Evolutionary conservation across 768 basidiomycete species (phyloP), one percentile per base, ranked within the genome.

Genomic region (Russula olivacea): DNA sequence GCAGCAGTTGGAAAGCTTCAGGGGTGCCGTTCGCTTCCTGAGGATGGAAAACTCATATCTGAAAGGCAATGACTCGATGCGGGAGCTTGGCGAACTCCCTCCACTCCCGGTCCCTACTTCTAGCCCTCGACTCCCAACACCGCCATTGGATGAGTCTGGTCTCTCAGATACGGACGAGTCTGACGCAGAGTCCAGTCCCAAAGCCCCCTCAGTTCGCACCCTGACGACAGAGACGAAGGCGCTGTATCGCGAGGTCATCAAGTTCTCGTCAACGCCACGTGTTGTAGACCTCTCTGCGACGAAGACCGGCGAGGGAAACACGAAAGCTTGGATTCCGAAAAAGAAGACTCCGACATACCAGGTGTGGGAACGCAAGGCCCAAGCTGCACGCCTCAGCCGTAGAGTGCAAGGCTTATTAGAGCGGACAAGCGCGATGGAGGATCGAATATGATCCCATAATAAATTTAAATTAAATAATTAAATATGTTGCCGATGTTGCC

Each of bases 41-140:
- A 86, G 95, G 25, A 86, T 81, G 40, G 95, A 98, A 74, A 98
- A 98, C 72, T 83, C 91, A 2, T 93, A 91, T 71, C 86, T 98
- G 75, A 94, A 90, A 71, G 92, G 93, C 2, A 91, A 93, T 73
- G 93, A 95, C 69, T 81, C 98, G 0, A 83, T 98, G 62, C 81
- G 82, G 56, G 90, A 93, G 68, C 86, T 98, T 59, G 83, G 88
- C 66, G 71, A 84, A 7, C 79, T 98, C 0, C 89, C 89, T 19
- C 77, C 78, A 0, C 82, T 91, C n/a, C 77, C 81, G 4, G 77
- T 77, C n/a, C 77, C 81, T 9, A 77, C 77, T 54, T 79, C 80
- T 12, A 63, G 78, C 63, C 71, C 73, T 41, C 76, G 84, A 51
- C 65, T 77, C 12, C 79, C 83, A 6, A 88, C 89, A 2, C 89